phyloP scores from a whole-genome alignment of 2,329 filamentous ascomycete genomes.

The Fusarium cyanostomum region DNA sequence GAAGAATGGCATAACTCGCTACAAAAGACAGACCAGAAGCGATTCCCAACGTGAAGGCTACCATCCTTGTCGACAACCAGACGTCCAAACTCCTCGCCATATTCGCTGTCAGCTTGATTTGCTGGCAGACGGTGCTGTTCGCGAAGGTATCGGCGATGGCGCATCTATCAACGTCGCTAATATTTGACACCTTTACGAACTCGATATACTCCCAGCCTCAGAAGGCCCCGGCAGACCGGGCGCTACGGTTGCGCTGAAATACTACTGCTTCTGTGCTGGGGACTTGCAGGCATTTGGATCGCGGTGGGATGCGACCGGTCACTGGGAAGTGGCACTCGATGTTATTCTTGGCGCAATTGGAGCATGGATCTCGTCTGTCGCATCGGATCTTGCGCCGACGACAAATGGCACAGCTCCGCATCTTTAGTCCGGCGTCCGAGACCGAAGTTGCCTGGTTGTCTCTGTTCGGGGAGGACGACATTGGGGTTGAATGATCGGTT shows the following conservation, averaged over 20 bases:
- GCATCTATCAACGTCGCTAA: slow-evolving; percentile 14
- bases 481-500: slow-evolving; percentile 15
- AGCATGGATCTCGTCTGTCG: slow-evolving; percentile 45
- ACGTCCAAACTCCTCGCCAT: slow-evolving; percentile 45
- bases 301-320: slow-evolving; percentile 43
- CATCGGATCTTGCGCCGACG: slow-evolving; percentile 46
- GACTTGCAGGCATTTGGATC: slow-evolving; percentile 27
- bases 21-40: slow-evolving; percentile 48
- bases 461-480: slow-evolving; percentile 6
- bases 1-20: slow-evolving; percentile 31
- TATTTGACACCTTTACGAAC: slow-evolving; percentile 10
- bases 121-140: slow-evolving; percentile 2
- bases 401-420: slow-evolving; percentile 48
- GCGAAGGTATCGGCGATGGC: slow-evolving; percentile 7
- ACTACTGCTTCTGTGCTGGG: slow-evolving; percentile 42
- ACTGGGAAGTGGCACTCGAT: slow-evolving; percentile 47
- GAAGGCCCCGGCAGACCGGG: background rate
- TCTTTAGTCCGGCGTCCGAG: slow-evolving; percentile 33
- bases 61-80: slow-evolving; percentile 42
- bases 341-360: slow-evolving; percentile 37
- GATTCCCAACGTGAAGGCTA: slow-evolving; percentile 42
- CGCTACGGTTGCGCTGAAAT: background rate
- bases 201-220: background rate
- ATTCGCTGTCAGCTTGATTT: slow-evolving; percentile 26
- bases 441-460: slow-evolving; percentile 12